Conservation (phyloP, 2,329 filamentous ascomycete genomes). For the Epichloe sp. region DNA sequence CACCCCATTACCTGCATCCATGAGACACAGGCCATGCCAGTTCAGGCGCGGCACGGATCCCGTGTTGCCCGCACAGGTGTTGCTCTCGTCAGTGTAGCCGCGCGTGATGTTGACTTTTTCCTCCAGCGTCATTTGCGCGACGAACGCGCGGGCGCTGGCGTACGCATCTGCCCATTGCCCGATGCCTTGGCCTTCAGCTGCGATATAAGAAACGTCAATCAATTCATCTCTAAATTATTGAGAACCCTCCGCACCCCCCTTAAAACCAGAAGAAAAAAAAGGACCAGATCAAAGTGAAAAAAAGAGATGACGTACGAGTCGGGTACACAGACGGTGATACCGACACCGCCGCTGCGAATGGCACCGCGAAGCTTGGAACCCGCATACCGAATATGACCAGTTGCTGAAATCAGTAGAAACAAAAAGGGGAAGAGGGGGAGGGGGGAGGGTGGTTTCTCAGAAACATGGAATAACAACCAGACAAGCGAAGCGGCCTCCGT, state of each 20-base stretch:
- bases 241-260: too few species aligned
- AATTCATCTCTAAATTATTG: too few species aligned
- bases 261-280: background rate
- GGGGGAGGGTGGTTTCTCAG: background rate
- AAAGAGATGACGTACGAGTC: slow-evolving; percentile 8
- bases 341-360: slow-evolving; percentile 1
- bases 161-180: slow-evolving; percentile 45
- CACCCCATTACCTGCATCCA: slow-evolving; percentile 37
- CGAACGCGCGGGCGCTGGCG: slow-evolving; percentile 40
- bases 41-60: slow-evolving; percentile 30
- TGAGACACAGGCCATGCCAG: slow-evolving; percentile 35
- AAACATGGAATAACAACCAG: too few species aligned
- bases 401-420: too few species aligned
- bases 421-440: background rate
- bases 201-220: background rate
- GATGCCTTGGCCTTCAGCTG: slow-evolving; percentile 19
- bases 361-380: background rate
- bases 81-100: slow-evolving; percentile 37
- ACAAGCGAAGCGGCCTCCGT: too few species aligned
- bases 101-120: slow-evolving; percentile 45
- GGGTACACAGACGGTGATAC: slow-evolving; percentile 15
- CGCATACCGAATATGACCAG: too few species aligned
- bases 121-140: slow-evolving; percentile 49
- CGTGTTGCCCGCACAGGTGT: slow-evolving; percentile 34
- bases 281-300: background rate